Evolutionary conservation across 2,329 filamentous ascomycete genomes (phyloP).

Genomic region (Ascochyta koolunga): DNA sequence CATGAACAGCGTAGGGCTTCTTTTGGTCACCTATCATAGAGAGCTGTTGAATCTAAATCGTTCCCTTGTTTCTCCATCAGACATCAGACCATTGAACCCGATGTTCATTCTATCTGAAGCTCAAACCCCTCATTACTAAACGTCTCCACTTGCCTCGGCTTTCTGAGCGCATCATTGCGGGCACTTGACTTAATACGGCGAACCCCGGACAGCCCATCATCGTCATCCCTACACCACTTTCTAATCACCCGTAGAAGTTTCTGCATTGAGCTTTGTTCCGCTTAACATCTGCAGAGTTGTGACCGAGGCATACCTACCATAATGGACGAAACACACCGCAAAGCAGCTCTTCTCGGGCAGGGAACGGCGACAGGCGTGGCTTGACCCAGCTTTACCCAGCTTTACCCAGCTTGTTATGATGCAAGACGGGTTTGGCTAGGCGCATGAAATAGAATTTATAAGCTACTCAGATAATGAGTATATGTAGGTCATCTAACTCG

Average conservation of each 20-base stretch:
- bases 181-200: slow-evolving; percentile 20
- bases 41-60: background rate
- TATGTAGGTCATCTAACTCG: slow-evolving; percentile 5
- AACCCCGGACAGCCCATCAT: slow-evolving; percentile 20
- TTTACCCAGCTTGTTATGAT: slow-evolving; percentile 8
- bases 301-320: slow-evolving; percentile 2
- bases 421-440: slow-evolving; percentile 12
- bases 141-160: slow-evolving; percentile 36
- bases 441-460: slow-evolving; percentile 6
- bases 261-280: slow-evolving; percentile 13
- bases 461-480: slow-evolving; percentile 2
- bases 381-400: slow-evolving; percentile 2
- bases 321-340: slow-evolving; percentile 15
- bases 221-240: slow-evolving; percentile 25
- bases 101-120: background rate
- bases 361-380: slow-evolving; percentile 8
- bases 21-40: background rate
- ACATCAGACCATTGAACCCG: background rate
- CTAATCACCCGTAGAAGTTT: slow-evolving; percentile 19
- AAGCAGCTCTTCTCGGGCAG: slow-evolving; percentile 1
- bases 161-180: slow-evolving; percentile 17
- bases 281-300: background rate
- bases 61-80: background rate
- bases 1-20: background rate
- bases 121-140: slow-evolving; percentile 17